phyloP scores from a whole-genome alignment of 1,284 basidiomycete genomes.

The Vanrija humicola region DNA sequence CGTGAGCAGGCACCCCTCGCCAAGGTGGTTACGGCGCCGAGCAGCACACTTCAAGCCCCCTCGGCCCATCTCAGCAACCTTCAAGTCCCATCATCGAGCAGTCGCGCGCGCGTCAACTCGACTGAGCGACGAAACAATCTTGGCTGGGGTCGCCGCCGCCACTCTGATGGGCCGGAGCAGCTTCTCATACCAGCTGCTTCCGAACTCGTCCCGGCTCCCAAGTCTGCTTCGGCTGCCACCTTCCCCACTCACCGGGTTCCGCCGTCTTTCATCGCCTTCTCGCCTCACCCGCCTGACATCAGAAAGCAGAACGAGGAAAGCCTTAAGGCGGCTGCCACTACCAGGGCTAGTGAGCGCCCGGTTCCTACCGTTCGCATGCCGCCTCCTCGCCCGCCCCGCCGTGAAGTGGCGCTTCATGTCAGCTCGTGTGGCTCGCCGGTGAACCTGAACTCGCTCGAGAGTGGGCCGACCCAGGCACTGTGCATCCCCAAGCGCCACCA shows the following conservation, averaged over 20 bases:
- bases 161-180: conserved; percentile 25
- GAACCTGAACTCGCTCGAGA: background rate
- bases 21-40: background rate
- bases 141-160: conserved; percentile 36
- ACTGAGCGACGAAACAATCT: conserved; percentile 30
- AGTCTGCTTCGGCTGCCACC: background rate
- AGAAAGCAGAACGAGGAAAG: too few relatives aligned
- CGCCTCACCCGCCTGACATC: too few relatives aligned
- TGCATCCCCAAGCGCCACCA: background rate
- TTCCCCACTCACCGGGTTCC: background rate
- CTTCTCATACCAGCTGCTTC: background rate
- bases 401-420: background rate
- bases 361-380: too few relatives aligned
- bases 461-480: background rate
- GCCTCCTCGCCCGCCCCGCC: background rate
- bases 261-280: background rate
- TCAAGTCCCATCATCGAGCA: background rate
- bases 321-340: too few relatives aligned
- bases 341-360: too few relatives aligned
- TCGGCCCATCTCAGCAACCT: conserved; percentile 2
- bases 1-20: conserved; percentile 3
- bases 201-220: background rate
- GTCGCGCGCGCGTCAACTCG: conserved; percentile 23
- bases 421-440: background rate
- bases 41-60: conserved; percentile 4